Conservation (phyloP, 495 filamentous ascomycete genomes). For the Jackrogersella minutella region DNA sequence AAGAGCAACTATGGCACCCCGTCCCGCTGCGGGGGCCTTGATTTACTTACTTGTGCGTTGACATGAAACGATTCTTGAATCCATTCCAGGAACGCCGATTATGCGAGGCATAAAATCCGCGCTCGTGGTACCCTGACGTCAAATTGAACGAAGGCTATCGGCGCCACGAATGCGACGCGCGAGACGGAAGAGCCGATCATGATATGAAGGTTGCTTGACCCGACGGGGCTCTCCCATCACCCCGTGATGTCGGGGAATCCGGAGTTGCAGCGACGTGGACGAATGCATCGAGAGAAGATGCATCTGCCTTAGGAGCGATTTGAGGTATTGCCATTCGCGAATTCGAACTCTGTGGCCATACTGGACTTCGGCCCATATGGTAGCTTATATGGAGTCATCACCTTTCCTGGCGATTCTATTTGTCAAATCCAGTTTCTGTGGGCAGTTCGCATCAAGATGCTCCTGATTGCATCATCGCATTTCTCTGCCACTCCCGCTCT, state of each 20-base stretch:
- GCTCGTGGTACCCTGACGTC: slow-evolving; percentile 38
- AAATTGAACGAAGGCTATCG: slow-evolving; percentile 17
- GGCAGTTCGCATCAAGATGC: slow-evolving; percentile 11
- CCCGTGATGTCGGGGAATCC: slow-evolving; percentile 33
- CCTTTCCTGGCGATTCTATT: slow-evolving; percentile 7
- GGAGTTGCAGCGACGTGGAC: slow-evolving; percentile 28
- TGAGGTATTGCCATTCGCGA: slow-evolving; percentile 11
- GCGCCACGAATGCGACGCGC: slow-evolving; percentile 17
- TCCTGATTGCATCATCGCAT: slow-evolving; percentile 3
- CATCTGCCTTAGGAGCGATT: slow-evolving; percentile 2
- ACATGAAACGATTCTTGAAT: slow-evolving; percentile 15
- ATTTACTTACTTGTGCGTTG: slow-evolving; percentile 17
- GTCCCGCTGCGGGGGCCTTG: slow-evolving; percentile 30
- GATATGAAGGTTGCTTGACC: not conserved
- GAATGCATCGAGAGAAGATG: slow-evolving; percentile 10
- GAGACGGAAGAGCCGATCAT: slow-evolving; percentile 25
- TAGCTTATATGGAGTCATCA: slow-evolving; percentile 13
- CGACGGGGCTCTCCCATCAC: slow-evolving; percentile 8
- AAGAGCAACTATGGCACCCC: slow-evolving; percentile 1
- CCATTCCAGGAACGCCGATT: slow-evolving; percentile 15
- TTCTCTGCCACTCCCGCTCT: not conserved
- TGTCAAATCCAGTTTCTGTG: not conserved
- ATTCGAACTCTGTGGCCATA: not conserved
- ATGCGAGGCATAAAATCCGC: slow-evolving; percentile 37
- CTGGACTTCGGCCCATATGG: not conserved